Base-by-base conservation (phyloP, 140 eudicot genomes). In the Cichorium intybus region DNA sequence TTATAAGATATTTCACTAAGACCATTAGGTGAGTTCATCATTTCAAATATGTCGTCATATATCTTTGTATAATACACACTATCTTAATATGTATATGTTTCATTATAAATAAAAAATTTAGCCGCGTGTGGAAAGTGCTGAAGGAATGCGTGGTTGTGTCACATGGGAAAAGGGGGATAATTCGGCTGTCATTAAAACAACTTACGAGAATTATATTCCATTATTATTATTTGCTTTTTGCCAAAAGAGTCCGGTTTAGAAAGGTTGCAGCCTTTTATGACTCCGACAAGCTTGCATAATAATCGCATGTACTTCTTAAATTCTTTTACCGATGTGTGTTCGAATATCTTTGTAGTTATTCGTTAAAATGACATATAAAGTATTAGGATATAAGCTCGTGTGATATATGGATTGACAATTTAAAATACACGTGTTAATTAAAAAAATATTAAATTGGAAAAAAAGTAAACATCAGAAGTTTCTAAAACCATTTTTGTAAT, bases 181-280 rank as follows among this genome's bases (percentile, higher is more conserved):
- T 58, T 66, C 24, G 77, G 55, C 15, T 62, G 49, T 72, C 50
- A 62, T 20, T 21, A 29, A 64, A 63, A 43, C 77, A 63, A 54
- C 14, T 72, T 72, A 62, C 72, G 59, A 72, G 77, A 71, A 53
- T 41, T 41, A 63, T 63, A 72, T 64, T 72, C 77, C 51, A 41
- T 72, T 10, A 63, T 72, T 10, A 63, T 55, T 39, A 21, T 56
- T 43, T 64, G 72, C 72, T 43, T 54, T 72, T 72, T 72, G 77
- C 66, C 72, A 72, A 63, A 72, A 63, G 58, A 20, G 31, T 61
- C n/a, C n/a, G 37, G 26, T 53, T 53, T 29, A 62, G 23, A 72
- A 62, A 53, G 51, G 16, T 72, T 41, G 24, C 70, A 60, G 27
- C 59, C 56, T 41, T 22, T 43, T 56, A 56, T 45, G 47, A 31